A percentile compares a stretch with the other conserved stretches of the same genome.
Evolutionary conservation across 208 protist species (phyloP).

Genomic region (Naegleria lovaniensis): DNA sequence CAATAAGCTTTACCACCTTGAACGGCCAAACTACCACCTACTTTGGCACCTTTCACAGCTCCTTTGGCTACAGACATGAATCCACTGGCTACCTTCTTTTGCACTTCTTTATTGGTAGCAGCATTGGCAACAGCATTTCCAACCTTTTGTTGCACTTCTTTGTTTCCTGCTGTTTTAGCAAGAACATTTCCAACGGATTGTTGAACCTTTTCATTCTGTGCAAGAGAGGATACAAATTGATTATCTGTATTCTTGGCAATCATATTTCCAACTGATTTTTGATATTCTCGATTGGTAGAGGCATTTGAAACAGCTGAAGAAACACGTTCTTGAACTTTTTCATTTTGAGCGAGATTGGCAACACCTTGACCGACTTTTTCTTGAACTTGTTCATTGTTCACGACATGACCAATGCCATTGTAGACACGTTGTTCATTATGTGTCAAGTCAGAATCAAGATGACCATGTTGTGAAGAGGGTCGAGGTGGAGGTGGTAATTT

Average conservation of each 20-base stretch:
- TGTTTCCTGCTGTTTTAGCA: constrained; percentile 10
- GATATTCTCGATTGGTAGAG: background rate
- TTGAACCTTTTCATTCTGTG: constrained; percentile 21
- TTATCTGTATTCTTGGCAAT: constrained; percentile 23
- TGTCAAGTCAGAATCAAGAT: background rate
- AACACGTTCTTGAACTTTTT: background rate
- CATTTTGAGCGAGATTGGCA: background rate
- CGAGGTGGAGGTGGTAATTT: background rate
- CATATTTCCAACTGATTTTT: background rate
- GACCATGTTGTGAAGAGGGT: background rate
- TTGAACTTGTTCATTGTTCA: constrained; percentile 19
- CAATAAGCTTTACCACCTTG: background rate
- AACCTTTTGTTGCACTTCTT: constrained; percentile 12
- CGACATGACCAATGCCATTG: background rate
- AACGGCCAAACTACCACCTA: background rate
- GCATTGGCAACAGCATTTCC: background rate
- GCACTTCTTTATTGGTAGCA: constrained; percentile 9
- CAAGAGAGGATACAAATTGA: background rate
- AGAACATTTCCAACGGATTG: background rate
- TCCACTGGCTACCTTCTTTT: background rate
- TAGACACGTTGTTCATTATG: background rate
- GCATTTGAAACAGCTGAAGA: background rate
- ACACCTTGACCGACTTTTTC: background rate
- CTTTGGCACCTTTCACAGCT: background rate
- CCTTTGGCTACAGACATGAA: background rate